A percentile compares a stretch with the other conserved stretches of the same genome.
phyloP scores from a whole-genome alignment of 2,329 filamentous ascomycete genomes.

The Fusarium guadeloupense region DNA sequence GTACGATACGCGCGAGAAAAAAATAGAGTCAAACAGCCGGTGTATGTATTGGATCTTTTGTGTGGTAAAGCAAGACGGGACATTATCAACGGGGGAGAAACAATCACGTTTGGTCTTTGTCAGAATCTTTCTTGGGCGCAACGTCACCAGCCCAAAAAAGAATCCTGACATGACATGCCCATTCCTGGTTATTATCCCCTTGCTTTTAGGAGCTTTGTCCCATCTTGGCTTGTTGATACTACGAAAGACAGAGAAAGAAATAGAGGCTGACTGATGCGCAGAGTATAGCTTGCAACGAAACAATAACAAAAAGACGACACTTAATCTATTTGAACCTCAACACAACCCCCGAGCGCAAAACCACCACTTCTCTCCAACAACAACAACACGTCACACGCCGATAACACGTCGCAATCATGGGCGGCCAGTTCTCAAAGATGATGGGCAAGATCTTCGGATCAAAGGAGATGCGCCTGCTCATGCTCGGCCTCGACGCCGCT shows the following conservation, averaged over 20 bases:
- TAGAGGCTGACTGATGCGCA: conserved; percentile 14
- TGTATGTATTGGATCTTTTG: conserved; percentile 7
- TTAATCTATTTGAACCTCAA: conserved; percentile 1
- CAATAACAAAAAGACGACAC: neutral
- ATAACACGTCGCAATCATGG: conserved; percentile 69
- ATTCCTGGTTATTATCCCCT: neutral
- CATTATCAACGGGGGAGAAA: neutral
- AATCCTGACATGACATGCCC: neutral
- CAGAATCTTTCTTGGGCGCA: neutral
- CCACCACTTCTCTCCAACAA: neutral
- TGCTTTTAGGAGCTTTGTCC: neutral
- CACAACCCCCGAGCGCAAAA: conserved; percentile 1
- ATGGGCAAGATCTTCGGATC: conserved; percentile 99
- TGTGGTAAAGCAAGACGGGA: neutral
- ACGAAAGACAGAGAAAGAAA: neutral
- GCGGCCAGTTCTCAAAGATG: conserved; percentile 92
- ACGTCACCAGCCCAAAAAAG: neutral
- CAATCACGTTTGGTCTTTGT: neutral
- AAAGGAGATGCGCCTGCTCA: conserved; percentile 98
- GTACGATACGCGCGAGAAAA: conserved; percentile 12
- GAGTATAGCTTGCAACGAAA: no score
- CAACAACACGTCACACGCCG: neutral
- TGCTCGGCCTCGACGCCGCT: conserved; percentile 96
- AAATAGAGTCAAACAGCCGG: conserved; percentile 1
- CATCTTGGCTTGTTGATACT: neutral